Base-by-base conservation (phyloP, 1,139 yeast species). In the Trichomonascaceae sp. region DNA sequence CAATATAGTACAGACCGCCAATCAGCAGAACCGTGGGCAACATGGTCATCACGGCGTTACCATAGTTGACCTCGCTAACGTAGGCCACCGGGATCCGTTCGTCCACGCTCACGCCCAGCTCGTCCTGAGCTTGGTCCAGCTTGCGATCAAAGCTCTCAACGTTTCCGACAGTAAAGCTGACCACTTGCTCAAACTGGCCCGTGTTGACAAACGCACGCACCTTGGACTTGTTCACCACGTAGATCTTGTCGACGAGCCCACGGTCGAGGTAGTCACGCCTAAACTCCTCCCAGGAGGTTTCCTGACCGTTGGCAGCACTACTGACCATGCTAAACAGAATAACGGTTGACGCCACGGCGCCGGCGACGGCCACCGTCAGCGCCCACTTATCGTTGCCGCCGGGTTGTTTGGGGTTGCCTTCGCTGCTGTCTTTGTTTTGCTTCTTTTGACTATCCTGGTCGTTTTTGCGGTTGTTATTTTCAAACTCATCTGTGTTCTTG, bases 271-370 rank as follows among this genome's bases (percentile, higher is more conserved):
- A 87, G 41, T 74, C 72, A 15, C 76, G 69, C 43, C 84, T 77
- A 63, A 89, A 87, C 56, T 84, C 94, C 57, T 89, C 97, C 71
- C 87, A 84, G 0, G 95, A 78, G 37, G 87, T 28, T 26, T 42
- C 45, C 29, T 43, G 43, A 31, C 37, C 33, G 27, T 23, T 17
- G 29, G 30, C 14, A 1, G 35, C 39, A 5, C 32, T 6, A 3
- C 33, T 32, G 23, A 35, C 25, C 17, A 33, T 17, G 16, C 32
- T 34, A 20, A 30, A 28, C 16, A 39, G 27, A 14, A 37, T 5
- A 2, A 35, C 31, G n/a, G 35, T 25, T n/a, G 36, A 25, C 14
- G 35, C 11, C 14, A 35, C 27, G 11, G 42, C 32, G 13, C 39
- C 42, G 5, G 32, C 40, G 11, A 37, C 31, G 5, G 40, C 37